These are phyloP conservation scores for Vaccinium corymbosum DNA, from an alignment of 148 eudicot species.

Conservation along the genomic window DNA sequence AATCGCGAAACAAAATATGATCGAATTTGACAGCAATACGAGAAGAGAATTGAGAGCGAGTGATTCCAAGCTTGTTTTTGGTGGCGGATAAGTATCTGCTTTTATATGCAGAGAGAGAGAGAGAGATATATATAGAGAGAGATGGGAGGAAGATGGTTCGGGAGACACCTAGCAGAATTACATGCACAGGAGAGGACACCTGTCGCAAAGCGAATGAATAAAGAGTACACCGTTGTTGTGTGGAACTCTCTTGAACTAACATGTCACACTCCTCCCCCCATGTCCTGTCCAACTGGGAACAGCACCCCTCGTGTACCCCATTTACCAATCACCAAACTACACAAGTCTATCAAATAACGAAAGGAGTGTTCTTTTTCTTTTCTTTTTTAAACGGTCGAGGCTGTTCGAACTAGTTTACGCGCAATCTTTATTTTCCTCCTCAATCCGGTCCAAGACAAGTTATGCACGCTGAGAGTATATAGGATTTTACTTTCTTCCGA, in stretches of 20 bases:
- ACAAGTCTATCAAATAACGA: no score
- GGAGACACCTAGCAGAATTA: background rate
- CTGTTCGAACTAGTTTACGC: no score
- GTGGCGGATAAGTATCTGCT: background rate
- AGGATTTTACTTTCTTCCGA: no score
- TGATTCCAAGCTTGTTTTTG: background rate
- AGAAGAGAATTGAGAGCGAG: background rate
- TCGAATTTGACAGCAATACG: background rate
- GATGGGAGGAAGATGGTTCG: constrained; percentile 1
- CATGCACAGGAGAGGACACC: background rate
- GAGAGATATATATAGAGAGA: background rate
- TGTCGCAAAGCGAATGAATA: background rate
- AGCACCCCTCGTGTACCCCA: no score
- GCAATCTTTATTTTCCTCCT: no score
- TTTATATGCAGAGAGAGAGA: background rate
- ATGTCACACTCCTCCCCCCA: background rate
- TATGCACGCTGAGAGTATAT: no score
- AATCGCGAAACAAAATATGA: background rate
- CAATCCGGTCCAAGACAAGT: no score
- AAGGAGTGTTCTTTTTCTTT: no score
- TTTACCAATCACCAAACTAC: no score
- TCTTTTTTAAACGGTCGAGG: no score
- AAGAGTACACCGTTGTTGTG: background rate
- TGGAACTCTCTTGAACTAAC: background rate
- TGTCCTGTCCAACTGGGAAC: background rate